Evolutionary conservation across 2,329 filamentous ascomycete genomes (phyloP).

Genomic region (Peltaster fructicola): DNA sequence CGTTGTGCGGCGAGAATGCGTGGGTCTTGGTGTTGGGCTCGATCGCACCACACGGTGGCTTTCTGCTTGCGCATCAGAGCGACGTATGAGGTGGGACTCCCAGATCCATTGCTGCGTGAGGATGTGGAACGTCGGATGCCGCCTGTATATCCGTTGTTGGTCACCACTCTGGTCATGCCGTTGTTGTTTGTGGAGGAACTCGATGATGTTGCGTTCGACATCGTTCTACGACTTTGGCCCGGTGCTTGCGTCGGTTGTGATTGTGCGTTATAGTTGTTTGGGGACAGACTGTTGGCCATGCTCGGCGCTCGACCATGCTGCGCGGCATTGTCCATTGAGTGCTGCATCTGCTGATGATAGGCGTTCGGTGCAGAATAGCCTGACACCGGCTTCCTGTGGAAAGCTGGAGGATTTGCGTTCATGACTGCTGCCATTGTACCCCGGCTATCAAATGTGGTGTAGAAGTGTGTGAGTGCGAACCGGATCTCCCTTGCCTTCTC

Average conservation of each 20-base stretch:
- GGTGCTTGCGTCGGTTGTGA: slow-evolving; percentile 1
- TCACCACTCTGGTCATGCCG: slow-evolving; percentile 20
- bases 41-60: slow-evolving; percentile 95
- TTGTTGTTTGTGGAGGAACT: slow-evolving; percentile 41
- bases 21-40: slow-evolving; percentile 81
- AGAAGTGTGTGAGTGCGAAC: no score
- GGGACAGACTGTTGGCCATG: no score
- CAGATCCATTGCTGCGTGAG: slow-evolving; percentile 45
- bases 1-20: slow-evolving; percentile 65
- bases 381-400: slow-evolving; percentile 4
- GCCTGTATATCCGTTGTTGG: slow-evolving; percentile 9
- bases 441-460: no score
- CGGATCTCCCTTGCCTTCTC: no score
- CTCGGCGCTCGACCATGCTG: no score
- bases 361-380: slow-evolving; percentile 2
- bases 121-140: slow-evolving; percentile 55
- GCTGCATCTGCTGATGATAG: slow-evolving; percentile 2
- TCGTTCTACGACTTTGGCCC: slow-evolving; percentile 33
- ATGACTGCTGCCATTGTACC: slow-evolving; percentile 5
- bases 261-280: slow-evolving; percentile 2
- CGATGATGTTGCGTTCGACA: slow-evolving; percentile 53
- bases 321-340: no score
- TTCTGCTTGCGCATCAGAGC: slow-evolving; percentile 94
- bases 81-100: slow-evolving; percentile 63
- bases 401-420: slow-evolving; percentile 3